Conservation (phyloP, 2,329 filamentous ascomycete species). For the Cercospora sojina region DNA sequence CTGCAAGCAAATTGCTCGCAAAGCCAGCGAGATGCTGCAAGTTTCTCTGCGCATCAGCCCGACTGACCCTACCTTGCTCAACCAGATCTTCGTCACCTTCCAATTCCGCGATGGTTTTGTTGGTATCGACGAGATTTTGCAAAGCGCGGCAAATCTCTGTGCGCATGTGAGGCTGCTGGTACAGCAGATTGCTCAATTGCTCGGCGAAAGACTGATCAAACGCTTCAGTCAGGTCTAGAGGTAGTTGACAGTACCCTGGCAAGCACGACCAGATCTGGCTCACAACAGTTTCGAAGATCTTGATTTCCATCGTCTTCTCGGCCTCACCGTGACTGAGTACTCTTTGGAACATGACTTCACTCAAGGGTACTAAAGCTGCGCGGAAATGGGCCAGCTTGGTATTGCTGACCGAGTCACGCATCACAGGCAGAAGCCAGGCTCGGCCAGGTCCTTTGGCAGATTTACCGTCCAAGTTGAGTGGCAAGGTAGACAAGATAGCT, state of each 20-base stretch:
- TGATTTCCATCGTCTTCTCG: constrained; percentile 92
- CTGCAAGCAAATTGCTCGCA: constrained; percentile 84
- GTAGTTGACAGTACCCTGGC: constrained; percentile 91
- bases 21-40: constrained; percentile 76
- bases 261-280: constrained; percentile 93
- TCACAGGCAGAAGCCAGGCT: constrained; percentile 90
- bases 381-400: constrained; percentile 84
- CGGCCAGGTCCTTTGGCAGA: constrained; percentile 75
- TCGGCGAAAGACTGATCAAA: constrained; percentile 91
- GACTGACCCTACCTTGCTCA: constrained; percentile 74
- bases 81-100: constrained; percentile 70
- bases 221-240: constrained; percentile 64
- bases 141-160: constrained; percentile 83
- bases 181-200: constrained; percentile 84
- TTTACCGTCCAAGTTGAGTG: constrained; percentile 73
- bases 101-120: constrained; percentile 73
- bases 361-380: constrained; percentile 81
- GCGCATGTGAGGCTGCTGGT: constrained; percentile 84
- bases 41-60: constrained; percentile 73
- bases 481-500: constrained; percentile 75
- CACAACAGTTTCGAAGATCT: constrained; percentile 95
- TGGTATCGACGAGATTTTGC: constrained; percentile 86
- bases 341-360: constrained; percentile 83
- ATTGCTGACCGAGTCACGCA: constrained; percentile 87
- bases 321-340: constrained; percentile 77